phyloP scores from a whole-genome alignment of 1,284 basidiomycete species.

The Irpex sp. region DNA sequence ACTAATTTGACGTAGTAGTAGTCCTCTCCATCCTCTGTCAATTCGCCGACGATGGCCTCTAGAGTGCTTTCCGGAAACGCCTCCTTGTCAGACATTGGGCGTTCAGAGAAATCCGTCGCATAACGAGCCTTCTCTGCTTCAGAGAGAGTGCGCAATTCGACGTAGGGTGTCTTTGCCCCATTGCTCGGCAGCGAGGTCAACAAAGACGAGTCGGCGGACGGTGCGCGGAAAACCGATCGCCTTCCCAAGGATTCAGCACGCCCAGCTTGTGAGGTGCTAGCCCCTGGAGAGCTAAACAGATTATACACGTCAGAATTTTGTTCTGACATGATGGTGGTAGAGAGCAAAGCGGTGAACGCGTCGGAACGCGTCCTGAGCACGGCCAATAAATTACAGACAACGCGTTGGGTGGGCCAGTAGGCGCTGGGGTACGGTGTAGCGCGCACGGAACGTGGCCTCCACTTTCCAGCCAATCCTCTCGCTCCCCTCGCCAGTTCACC shows the following conservation, averaged over 20 bases:
- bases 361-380: neutral
- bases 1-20: conserved; percentile 58
- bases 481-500: too few relatives aligned
- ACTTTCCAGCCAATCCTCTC: too few relatives aligned
- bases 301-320: neutral
- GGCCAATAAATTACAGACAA: neutral
- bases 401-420: neutral
- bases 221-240: neutral
- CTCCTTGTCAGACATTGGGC: conserved; percentile 14
- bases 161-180: neutral
- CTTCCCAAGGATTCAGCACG: neutral
- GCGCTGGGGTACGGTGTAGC: neutral
- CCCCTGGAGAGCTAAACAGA: neutral
- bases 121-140: neutral
- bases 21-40: conserved; percentile 28
- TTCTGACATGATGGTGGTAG: neutral
- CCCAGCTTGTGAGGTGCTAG: neutral
- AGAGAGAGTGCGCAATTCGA: neutral
- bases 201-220: neutral
- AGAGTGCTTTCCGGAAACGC: conserved; percentile 17
- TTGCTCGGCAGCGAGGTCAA: neutral
- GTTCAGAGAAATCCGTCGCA: conserved; percentile 13
- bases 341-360: neutral
- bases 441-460: too few relatives aligned
- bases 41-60: conserved; percentile 52